Conservation (phyloP, 345 rosid genomes). For the Luvunga scandens region DNA sequence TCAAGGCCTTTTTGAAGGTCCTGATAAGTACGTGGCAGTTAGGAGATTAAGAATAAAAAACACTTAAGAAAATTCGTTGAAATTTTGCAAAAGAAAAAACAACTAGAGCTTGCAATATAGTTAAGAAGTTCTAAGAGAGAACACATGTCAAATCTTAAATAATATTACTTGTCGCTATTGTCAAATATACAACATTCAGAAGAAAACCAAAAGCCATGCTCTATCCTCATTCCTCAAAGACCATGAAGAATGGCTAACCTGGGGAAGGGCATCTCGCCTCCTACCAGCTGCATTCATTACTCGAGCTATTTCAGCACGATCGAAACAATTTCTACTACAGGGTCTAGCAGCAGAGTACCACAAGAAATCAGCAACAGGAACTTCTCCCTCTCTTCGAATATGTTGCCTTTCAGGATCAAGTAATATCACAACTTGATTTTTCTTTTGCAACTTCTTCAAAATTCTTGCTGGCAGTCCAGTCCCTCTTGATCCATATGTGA, state of each 20-base stretch:
- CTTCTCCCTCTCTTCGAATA: slow-evolving; percentile 83
- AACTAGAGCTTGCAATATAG: background rate
- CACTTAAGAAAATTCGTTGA: background rate
- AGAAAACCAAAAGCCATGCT: background rate
- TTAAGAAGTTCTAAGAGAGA: background rate
- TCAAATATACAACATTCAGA: background rate
- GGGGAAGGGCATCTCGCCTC: slow-evolving; percentile 81
- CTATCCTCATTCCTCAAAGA: slow-evolving; percentile 5
- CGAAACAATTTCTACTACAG: slow-evolving; percentile 89
- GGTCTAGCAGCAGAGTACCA: slow-evolving; percentile 97
- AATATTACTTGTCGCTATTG: background rate
- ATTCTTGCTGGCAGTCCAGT: slow-evolving; percentile 89
- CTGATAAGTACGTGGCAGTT: slow-evolving; percentile 38
- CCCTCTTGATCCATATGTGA: slow-evolving; percentile 74
- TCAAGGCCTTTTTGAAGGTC: slow-evolving; percentile 94
- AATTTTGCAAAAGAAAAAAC: background rate
- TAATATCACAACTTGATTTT: slow-evolving; percentile 73
- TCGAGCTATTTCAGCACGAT: slow-evolving; percentile 92
- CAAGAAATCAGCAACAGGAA: slow-evolving; percentile 82
- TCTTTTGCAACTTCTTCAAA: slow-evolving; percentile 77
- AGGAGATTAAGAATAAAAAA: slow-evolving; percentile 1
- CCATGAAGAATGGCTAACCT: slow-evolving; percentile 39
- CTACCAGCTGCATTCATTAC: slow-evolving; percentile 97
- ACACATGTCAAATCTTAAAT: background rate
- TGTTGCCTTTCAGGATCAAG: slow-evolving; percentile 91